These are phyloP conservation scores for Murraya paniculata DNA, from an alignment of 345 rosid genomes.

Conservation along the genomic window DNA sequence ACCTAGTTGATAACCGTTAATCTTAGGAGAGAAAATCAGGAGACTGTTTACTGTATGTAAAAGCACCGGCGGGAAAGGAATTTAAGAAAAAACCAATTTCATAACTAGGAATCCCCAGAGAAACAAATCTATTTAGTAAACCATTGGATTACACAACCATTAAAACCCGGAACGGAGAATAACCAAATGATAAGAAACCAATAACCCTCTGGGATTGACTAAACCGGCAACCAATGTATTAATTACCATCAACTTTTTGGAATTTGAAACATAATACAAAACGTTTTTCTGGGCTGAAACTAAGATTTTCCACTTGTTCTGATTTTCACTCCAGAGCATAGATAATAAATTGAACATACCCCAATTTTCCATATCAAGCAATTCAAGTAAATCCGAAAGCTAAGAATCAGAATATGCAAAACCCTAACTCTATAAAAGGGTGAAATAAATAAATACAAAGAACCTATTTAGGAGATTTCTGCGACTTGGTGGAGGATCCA, in stretches of 20 bases:
- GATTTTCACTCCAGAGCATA: background rate
- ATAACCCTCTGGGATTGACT: background rate
- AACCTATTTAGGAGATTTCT: constrained; percentile 34
- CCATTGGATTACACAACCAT: background rate
- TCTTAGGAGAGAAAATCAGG: background rate
- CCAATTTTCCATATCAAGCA: background rate
- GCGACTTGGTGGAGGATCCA: constrained; percentile 14
- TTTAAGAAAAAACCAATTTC: background rate
- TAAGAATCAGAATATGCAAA: background rate
- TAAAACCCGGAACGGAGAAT: background rate
- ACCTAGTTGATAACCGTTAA: background rate
- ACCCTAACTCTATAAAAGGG: background rate
- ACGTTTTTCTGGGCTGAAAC: background rate
- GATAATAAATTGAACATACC: background rate
- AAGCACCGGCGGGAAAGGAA: background rate
- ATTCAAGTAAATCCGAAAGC: background rate
- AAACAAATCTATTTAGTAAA: background rate
- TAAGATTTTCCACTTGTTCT: too few relatives aligned
- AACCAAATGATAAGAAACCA: background rate
- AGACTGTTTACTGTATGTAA: background rate
- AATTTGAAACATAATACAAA: background rate
- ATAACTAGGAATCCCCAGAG: background rate
- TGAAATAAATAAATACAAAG: constrained; percentile 11
- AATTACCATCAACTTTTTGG: background rate
- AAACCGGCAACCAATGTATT: background rate